Evolutionary conservation across 129 eudicot genomes (phyloP), one percentile per base, ranked within the genome.

Genomic region (sunflower (Helianthus annuus)): DNA sequence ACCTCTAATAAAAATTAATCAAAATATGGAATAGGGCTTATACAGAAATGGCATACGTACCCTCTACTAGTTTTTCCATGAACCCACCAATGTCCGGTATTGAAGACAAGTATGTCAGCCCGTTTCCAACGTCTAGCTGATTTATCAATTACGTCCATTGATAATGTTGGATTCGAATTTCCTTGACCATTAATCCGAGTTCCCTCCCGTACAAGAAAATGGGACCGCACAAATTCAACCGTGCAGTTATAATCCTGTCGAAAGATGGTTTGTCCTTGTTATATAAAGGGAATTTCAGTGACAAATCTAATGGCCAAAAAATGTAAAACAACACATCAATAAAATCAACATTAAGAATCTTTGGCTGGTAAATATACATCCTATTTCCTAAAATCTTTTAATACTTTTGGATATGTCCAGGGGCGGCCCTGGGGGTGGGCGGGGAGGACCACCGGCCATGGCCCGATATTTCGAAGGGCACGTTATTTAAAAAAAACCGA

Each of bases 71-170:
- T 93, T 80, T 93, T 93, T 36, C 98, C 97, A 83, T 93, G 98
- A 63, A 87, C 85, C 98, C 98, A 93, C 98, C 98, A 93, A 69
- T 93, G 98, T 44, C 92, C 98, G 7, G 96, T 93, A 85, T 93
- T 93, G 65, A 93, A 93, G 65, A 93, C 85, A 36, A 93, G 97
- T 82, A 93, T 85, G 73, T 93, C 98, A 34, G 96, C 96, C 66
- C 86, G 79, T 75, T 79, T 76, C 98, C 97, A 93, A 27, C 86
- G 83, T 52, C 8, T 44, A 71, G 96, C 83, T 46, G 96, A 76
- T 81, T 88, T 88, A 74, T 91, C 96, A 54, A 91, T 91, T 44
- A 29, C 73, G 57, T 93, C 98, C 14, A 93, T 93, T 34, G 92
- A 66, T 51, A 93, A 69, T n/a, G 92, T 93, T 49, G 98, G 98